Conservation (phyloP, 495 filamentous ascomycete genomes). For the Penicillium arizonense region DNA sequence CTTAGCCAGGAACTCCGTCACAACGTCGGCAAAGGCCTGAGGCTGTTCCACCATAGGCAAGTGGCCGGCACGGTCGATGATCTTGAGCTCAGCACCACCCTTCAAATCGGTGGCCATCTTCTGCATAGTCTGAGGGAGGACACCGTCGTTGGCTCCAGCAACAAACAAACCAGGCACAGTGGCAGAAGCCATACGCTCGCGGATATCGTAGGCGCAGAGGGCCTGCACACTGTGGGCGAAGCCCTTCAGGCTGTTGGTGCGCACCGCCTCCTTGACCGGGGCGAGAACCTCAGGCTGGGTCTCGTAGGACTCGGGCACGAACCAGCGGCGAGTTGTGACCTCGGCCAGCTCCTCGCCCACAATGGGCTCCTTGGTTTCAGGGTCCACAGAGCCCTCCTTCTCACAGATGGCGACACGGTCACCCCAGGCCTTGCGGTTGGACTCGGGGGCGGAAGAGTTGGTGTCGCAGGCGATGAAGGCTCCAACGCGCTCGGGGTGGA, state of each 20-base stretch:
- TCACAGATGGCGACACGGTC: constrained; percentile 71
- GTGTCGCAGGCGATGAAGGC: constrained; percentile 76
- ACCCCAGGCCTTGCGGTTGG: constrained; percentile 73
- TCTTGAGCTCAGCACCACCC: constrained; percentile 51
- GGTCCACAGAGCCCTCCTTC: constrained; percentile 44
- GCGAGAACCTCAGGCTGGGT: constrained; percentile 49
- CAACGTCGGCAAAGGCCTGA: constrained; percentile 58
- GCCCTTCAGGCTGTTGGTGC: constrained; percentile 62
- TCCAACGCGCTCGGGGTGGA: constrained; percentile 55
- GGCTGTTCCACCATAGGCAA: constrained; percentile 82
- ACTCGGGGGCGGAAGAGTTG: constrained; percentile 62
- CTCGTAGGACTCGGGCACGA: constrained; percentile 60
- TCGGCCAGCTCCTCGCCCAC: constrained; percentile 60
- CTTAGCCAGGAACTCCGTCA: constrained; percentile 51
- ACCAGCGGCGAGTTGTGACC: constrained; percentile 72
- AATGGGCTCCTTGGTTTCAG: constrained; percentile 47
- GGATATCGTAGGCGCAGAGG: constrained; percentile 74
- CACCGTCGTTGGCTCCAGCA: constrained; percentile 70
- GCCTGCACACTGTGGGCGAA: constrained; percentile 69
- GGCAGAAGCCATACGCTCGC: constrained; percentile 55
- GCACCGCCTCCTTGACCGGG: constrained; percentile 59
- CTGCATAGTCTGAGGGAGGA: constrained; percentile 73
- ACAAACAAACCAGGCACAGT: constrained; percentile 62
- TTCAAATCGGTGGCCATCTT: constrained; percentile 61
- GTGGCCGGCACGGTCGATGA: constrained; percentile 69